phyloP scores from a whole-genome alignment of 129 eudicot species.

The Smallanthus sonchifolius region DNA sequence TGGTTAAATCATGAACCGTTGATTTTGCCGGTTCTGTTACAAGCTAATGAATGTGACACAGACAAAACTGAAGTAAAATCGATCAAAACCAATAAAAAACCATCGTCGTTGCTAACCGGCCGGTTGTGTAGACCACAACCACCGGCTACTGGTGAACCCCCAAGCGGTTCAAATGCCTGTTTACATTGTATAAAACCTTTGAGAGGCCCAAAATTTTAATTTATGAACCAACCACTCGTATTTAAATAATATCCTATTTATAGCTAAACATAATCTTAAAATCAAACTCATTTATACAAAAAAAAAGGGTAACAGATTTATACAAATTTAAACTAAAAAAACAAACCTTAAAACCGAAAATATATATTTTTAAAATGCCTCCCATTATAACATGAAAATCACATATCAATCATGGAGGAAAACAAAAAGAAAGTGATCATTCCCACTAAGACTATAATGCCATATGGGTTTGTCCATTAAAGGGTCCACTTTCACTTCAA shows the following conservation, averaged over 20 bases:
- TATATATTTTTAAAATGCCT: neutral
- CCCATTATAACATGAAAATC: neutral
- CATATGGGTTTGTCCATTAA: slow-evolving; percentile 31
- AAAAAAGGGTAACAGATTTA: neutral
- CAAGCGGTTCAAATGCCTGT: too few relatives aligned
- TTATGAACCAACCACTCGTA: neutral
- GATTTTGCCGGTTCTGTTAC: too few relatives aligned
- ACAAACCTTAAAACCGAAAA: neutral
- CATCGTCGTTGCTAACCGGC: too few relatives aligned
- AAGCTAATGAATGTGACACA: too few relatives aligned
- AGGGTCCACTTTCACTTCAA: slow-evolving; percentile 18
- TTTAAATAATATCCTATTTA: neutral
- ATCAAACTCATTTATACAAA: too few relatives aligned
- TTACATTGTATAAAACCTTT: neutral
- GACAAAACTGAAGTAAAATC: too few relatives aligned
- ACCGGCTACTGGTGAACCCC: too few relatives aligned
- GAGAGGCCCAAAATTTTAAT: neutral
- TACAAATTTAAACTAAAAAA: neutral
- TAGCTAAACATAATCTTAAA: neutral
- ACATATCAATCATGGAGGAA: slow-evolving; percentile 18
- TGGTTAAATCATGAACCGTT: too few relatives aligned
- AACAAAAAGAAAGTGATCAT: slow-evolving; percentile 23
- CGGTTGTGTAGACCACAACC: too few relatives aligned
- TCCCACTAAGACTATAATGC: slow-evolving; percentile 3
- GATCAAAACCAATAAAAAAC: too few relatives aligned